These are phyloP conservation scores for Lipomyces japonicus DNA, from an alignment of 805 yeast genomes.

Conservation along the genomic window DNA sequence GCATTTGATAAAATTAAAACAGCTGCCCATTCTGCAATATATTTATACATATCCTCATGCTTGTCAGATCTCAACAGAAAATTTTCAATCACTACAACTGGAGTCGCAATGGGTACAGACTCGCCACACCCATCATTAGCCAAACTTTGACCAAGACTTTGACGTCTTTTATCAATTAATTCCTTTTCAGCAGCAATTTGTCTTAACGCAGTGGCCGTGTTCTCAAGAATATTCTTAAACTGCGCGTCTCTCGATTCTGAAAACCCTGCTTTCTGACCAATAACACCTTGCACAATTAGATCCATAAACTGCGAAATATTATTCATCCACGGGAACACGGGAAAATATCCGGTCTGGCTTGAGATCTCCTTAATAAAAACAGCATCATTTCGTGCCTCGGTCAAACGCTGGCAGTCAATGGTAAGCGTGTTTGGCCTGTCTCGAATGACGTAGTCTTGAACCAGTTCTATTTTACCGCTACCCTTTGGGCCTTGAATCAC, in stretches of 20 bases:
- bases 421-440: conserved; percentile 47
- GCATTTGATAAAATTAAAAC: conserved; percentile 66
- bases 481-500: conserved; percentile 92
- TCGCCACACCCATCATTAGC: no score
- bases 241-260: conserved; percentile 80
- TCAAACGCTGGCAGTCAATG: conserved; percentile 74
- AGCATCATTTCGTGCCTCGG: conserved; percentile 70
- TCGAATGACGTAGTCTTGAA: conserved; percentile 60
- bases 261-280: conserved; percentile 91
- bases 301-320: conserved; percentile 74
- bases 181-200: conserved; percentile 44
- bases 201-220: conserved; percentile 70
- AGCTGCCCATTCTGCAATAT: conserved; percentile 86
- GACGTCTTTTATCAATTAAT: no score
- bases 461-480: conserved; percentile 83
- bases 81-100: conserved; percentile 79
- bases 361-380: conserved; percentile 66
- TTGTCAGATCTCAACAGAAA: conserved; percentile 57
- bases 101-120: conserved; percentile 73
- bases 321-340: conserved; percentile 90
- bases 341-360: conserved; percentile 80
- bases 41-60: conserved; percentile 64
- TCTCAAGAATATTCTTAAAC: conserved; percentile 70
- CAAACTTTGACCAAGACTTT: no score
- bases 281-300: conserved; percentile 79